Base-by-base conservation (phyloP, 495 filamentous ascomycete genomes). In the Neurospora intermedia region DNA sequence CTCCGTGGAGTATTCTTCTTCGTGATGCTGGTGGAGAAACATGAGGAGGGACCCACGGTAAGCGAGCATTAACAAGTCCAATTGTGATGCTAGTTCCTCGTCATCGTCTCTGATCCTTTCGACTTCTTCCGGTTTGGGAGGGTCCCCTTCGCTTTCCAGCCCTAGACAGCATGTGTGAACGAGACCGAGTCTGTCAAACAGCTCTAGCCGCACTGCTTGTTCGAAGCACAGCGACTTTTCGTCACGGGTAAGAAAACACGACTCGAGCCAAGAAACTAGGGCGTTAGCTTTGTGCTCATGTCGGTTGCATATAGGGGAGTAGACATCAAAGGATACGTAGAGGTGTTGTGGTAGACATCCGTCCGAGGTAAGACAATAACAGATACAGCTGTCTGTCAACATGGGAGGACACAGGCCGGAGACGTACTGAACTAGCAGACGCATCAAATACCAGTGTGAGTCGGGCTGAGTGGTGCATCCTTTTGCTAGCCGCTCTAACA, bases 301-400 rank as follows among this genome's bases (percentile, higher is more conserved):
- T 4, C 0, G 0, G 23, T 59, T 31, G 48, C 23, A 59, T 0
- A 6, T 31, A 2, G 0, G 0, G 20, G 48, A 1, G 23, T 59
- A 23, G 6, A 0, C 0, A 16, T 45, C 16, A n/a, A 5, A 2
- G 43, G 16, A n/a, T 4, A 20, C n/a, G 3, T 7, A 23, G 20
- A 16, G 48, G 11, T 31, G 20, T 4, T 31, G 48, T 7, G 48
- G 48, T 59, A 8, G 5, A 16, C 48, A 59, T 7, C 48, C 48
- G 20, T 59, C 0, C 13, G 11, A 59, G 5, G 11, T 1, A 31
- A 31, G 48, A 31, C 48, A 59, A 3, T 59, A 3, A 13, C 48
- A 59, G 5, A 15, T 11, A 7, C 48, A 16, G 11, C 23, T 27
- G 48, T 59, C 23, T 7, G 5, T 27, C 0, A 13, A 59, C 48